Evolutionary conservation across 2,329 filamentous ascomycete species (phyloP).

Genomic region (Trichoderma simmonsii): DNA sequence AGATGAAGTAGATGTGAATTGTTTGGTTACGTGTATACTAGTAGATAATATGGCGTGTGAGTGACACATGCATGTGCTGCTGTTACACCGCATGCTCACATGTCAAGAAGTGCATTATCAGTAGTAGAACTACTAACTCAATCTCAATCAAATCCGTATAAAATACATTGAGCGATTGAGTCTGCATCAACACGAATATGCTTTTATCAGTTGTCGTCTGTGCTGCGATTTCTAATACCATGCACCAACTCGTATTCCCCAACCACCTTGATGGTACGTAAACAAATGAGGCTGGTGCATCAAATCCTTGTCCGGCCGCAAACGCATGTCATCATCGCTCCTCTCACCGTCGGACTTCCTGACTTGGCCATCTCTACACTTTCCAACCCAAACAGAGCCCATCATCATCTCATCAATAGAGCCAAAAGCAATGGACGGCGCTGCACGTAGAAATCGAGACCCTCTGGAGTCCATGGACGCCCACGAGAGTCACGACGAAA

Average conservation of each 20-base stretch:
- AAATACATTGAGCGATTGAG: background rate
- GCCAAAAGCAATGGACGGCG: background rate
- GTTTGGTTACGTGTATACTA: background rate
- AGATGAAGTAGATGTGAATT: background rate
- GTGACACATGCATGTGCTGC: background rate
- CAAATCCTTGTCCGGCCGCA: background rate
- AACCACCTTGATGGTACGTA: background rate
- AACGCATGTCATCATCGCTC: background rate
- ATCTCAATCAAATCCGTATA: background rate
- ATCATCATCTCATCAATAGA: background rate
- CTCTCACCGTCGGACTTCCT: background rate
- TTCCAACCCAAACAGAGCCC: background rate
- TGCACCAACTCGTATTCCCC: background rate
- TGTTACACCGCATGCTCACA: background rate
- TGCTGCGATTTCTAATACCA: background rate
- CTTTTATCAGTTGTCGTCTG: background rate
- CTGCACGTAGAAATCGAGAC: background rate
- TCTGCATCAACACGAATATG: background rate
- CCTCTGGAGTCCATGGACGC: background rate
- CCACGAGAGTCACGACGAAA: background rate
- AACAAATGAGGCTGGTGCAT: background rate
- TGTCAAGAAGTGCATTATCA: background rate
- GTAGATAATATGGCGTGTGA: background rate
- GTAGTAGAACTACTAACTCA: background rate
- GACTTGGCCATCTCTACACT: background rate